Base-by-base conservation (phyloP, 768 basidiomycete genomes). In the Tephrocybe rancida region DNA sequence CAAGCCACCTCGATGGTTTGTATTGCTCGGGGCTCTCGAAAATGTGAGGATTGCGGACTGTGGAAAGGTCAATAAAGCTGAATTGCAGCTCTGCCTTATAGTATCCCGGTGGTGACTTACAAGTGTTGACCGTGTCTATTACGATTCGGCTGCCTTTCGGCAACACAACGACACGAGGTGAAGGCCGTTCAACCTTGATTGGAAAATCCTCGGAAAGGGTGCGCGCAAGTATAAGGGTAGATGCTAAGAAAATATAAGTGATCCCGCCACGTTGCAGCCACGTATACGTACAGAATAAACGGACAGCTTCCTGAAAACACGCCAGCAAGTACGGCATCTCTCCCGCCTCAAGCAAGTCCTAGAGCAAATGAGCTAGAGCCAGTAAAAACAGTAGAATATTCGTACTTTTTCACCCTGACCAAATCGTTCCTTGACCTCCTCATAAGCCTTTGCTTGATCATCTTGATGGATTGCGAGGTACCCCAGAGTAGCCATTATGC, bases 391-490 rank as follows among this genome's bases (percentile, higher is more conserved):
- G 5, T 41, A 34, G 3, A 46, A 1, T 35, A 19, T 25, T 51
- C 67, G 21, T 44, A 75, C 72, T 22, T 71, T 66, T 3, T 67
- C 62, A 22, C 65, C 61, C 38, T 53, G 50, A 7, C 72, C 74
- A 39, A 79, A 8, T 7, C 22, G 69, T 5, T 62, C 60, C 10
- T 69, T 51, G n/a, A 82, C 76, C 32, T 83, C 74, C 13, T 76
- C 66, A 53, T 75, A 67, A 6, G 80, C 68, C 54, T 79, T 78
- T 14, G 79, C 66, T 64, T 84, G 82, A 16, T 78, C 66, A 11
- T 79, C 75, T 5, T 74, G 68, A 60, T 81, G 56, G 10, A 79
- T 51, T 1, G 77, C 71, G 16, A 85, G 65, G 59, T 75, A 73
- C 0, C 71, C 80, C 9, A 84, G 59, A 0, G 78, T 75, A 9